Evolutionary conservation across 2,329 filamentous ascomycete genomes (phyloP), one percentile per base, ranked within the genome.

Genomic region (Diaporthe aspalathi): DNA sequence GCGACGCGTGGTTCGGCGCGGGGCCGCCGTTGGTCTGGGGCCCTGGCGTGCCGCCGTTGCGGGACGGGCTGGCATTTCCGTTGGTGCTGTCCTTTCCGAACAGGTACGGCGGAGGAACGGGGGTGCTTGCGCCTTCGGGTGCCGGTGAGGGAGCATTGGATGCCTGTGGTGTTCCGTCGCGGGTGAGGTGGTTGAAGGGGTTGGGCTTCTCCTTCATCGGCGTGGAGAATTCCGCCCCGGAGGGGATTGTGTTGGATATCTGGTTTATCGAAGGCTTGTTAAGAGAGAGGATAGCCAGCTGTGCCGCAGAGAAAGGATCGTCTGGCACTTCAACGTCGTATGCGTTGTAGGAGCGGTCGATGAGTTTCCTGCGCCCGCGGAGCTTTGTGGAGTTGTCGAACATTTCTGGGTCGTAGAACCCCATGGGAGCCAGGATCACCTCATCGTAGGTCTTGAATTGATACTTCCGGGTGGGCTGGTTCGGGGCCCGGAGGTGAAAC

Each of bases 361-460:
- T 90, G 27, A 98, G 85, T 77, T 92, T 94, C 74, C 94, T 90
- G 63, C 95, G 90, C 52, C 93, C 92, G 24, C 87, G 84, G 14
- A 98, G 88, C 84, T 99, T 99, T 45, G 88, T 83, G 35, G 88
- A 90, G 76, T 94, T 92, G 79, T 97, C 94, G 76, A 98, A 97
- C 68, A 98, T 92, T 2, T 89, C 85, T 0, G 96, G 95, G 72
- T 95, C 93, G 80, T 97, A 98, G 77, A 95, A 93, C n/a, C 94
- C 95, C 92, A 97, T 94, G 1, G 95, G 93, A 0, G 96, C 93
- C n/a, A 99, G 87, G 76, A 97, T 93, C 27, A 97, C 93, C 81
- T 98, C 96, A 76, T 99, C 96, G 78, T 98, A 99, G 0, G 93
- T 95, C 85, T 98, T 98, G 87, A 98, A 98, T 50, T 91, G 90